phyloP scores from a whole-genome alignment of 75 land plant species.

The Pinus tabuliformis region DNA sequence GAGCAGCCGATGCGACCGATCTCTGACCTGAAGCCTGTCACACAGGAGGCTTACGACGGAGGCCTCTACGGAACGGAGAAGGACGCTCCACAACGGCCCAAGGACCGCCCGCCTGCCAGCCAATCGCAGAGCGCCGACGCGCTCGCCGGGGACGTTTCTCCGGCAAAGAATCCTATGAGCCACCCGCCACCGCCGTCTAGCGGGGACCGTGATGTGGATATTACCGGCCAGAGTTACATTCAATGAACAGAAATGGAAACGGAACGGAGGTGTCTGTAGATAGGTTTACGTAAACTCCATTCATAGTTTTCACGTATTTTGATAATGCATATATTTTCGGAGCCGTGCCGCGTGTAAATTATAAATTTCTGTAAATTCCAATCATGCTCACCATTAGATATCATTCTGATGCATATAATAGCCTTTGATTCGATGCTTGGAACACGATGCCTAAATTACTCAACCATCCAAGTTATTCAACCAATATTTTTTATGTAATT shows the following conservation, averaged over 20 bases:
- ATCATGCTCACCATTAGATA: too few species aligned
- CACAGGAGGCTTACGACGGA: conserved; percentile 43
- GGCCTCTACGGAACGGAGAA: conserved; percentile 49
- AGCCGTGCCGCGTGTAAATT: too few species aligned
- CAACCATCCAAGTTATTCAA: too few species aligned
- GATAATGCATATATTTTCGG: too few species aligned
- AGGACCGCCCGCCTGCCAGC: conserved; percentile 17
- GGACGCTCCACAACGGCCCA: neutral
- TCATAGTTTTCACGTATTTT: too few species aligned
- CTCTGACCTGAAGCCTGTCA: conserved; percentile 34
- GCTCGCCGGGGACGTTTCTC: neutral
- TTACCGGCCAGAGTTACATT: conserved; percentile 62
- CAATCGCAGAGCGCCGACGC: conserved; percentile 28
- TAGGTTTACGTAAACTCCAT: too few species aligned
- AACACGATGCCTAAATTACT: too few species aligned
- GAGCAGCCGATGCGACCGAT: conserved; percentile 10
- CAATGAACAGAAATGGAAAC: conserved; percentile 16
- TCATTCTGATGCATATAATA: too few species aligned
- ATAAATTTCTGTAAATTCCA: too few species aligned
- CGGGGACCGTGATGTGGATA: conserved; percentile 57
- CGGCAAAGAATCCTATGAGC: conserved; percentile 5
- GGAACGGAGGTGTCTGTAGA: too few species aligned
- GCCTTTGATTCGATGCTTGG: too few species aligned
- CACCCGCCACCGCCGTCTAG: conserved; percentile 44
- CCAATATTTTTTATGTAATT: too few species aligned